Percentiles rank a stretch among this genome's conserved stretches.
These are phyloP conservation scores for Xylaria palmicola DNA, from an alignment of 495 filamentous ascomycete genomes.

Conservation along the genomic window DNA sequence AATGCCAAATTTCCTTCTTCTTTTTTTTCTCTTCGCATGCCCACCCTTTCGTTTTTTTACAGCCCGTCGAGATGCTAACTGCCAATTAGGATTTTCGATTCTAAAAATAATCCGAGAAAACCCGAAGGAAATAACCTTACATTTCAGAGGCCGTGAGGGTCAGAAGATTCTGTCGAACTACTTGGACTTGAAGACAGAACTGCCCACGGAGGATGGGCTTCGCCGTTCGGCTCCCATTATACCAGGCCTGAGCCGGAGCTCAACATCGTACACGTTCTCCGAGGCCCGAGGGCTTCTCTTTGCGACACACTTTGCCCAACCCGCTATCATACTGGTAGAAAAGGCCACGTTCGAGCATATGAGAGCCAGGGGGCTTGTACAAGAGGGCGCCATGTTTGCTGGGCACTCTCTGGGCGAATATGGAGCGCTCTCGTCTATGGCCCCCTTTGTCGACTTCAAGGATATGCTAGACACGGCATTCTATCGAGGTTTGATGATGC, in stretches of 20 bases:
- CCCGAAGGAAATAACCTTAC: conserved; percentile 82
- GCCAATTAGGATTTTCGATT: conserved; percentile 63
- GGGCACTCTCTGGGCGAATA: conserved; percentile 81
- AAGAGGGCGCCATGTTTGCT: conserved; percentile 68
- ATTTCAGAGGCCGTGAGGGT: conserved; percentile 81
- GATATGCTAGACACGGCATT: conserved; percentile 87
- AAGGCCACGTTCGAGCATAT: conserved; percentile 90
- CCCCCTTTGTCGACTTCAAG: conserved; percentile 91
- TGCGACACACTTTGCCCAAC: conserved; percentile 86
- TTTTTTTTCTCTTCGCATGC: not conserved
- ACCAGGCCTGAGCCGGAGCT: conserved; percentile 75
- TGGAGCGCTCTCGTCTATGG: conserved; percentile 81
- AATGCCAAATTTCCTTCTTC: too few species aligned
- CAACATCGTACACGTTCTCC: conserved; percentile 79
- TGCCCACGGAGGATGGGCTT: conserved; percentile 70
- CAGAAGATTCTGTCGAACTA: conserved; percentile 87
- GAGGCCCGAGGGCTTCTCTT: conserved; percentile 81
- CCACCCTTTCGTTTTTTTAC: not conserved
- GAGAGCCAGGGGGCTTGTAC: conserved; percentile 77
- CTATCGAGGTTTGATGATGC: conserved; percentile 91
- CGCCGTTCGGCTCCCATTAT: conserved; percentile 90
- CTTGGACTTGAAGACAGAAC: conserved; percentile 90
- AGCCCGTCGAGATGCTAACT: conserved; percentile 25
- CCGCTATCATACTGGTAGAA: conserved; percentile 86
- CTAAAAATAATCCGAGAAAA: conserved; percentile 91